Evolutionary conservation across 179 eudicot genomes (phyloP).

Genomic region (Spergularia azorica): DNA sequence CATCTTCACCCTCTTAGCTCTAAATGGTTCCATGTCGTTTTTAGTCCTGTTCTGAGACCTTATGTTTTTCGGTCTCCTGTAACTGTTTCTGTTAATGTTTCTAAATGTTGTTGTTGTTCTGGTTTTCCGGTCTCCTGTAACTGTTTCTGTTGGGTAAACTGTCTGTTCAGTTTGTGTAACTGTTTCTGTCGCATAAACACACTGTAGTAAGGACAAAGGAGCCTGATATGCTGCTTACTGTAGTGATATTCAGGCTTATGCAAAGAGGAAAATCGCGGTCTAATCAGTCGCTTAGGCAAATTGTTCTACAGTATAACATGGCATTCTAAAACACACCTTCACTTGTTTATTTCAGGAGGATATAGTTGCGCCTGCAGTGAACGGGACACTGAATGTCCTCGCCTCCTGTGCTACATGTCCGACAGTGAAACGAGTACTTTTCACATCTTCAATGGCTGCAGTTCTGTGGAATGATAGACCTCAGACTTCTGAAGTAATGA

Average conservation of each 20-base stretch:
- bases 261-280: neutral
- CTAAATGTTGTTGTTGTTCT: constrained; percentile 22
- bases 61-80: neutral
- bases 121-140: too few relatives aligned
- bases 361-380: constrained; percentile 35
- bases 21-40: neutral
- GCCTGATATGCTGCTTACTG: too few relatives aligned
- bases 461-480: constrained; percentile 24
- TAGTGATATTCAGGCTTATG: too few relatives aligned
- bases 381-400: constrained; percentile 42
- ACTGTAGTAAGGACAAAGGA: too few relatives aligned
- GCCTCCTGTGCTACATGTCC: constrained; percentile 28
- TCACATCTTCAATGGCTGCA: constrained; percentile 35
- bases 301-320: neutral
- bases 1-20: neutral
- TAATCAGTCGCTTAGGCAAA: too few relatives aligned
- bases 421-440: constrained; percentile 29
- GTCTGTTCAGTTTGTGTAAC: too few relatives aligned
- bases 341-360: constrained; percentile 28
- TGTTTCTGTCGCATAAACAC: constrained; percentile 24
- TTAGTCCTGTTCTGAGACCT: neutral
- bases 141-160: too few relatives aligned
- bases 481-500: constrained; percentile 30
- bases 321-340: neutral
- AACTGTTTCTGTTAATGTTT: too few relatives aligned